phyloP scores from a whole-genome alignment of 2,329 filamentous ascomycete genomes.

The Stagonosporopsis cucurbitacearum region DNA sequence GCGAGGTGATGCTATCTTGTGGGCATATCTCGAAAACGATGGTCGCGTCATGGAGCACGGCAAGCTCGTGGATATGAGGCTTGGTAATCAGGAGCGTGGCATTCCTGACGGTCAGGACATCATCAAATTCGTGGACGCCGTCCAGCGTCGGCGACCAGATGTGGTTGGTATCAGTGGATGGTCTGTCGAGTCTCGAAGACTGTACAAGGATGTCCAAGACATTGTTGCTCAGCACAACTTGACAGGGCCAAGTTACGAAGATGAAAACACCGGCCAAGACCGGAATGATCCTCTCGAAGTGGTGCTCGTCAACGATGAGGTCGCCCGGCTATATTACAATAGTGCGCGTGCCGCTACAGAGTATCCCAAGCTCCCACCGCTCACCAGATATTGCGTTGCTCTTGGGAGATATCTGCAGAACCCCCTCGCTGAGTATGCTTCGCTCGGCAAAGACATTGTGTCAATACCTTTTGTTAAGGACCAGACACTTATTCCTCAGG shows the following conservation, averaged over 20 bases:
- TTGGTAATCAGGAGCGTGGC: slow-evolving; percentile 70
- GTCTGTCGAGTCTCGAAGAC: slow-evolving; percentile 81
- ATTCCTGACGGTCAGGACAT: slow-evolving; percentile 69
- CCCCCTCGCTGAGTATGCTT: slow-evolving; percentile 94
- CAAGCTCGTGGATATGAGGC: slow-evolving; percentile 78
- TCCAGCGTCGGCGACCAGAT: slow-evolving; percentile 82
- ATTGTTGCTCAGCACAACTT: slow-evolving; percentile 80
- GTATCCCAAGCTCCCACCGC: slow-evolving; percentile 77
- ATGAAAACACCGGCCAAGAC: slow-evolving; percentile 73
- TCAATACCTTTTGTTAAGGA: slow-evolving; percentile 89
- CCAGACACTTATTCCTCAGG: slow-evolving; percentile 85
- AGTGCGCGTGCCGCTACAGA: slow-evolving; percentile 80
- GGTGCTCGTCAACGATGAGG: slow-evolving; percentile 92
- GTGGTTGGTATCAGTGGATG: slow-evolving; percentile 90
- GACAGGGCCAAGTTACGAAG: slow-evolving; percentile 80
- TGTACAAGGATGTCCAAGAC: slow-evolving; percentile 80
- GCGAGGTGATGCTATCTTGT: slow-evolving; percentile 80
- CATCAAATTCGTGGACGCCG: slow-evolving; percentile 76
- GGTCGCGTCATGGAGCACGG: slow-evolving; percentile 88
- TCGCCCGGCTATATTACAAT: slow-evolving; percentile 94
- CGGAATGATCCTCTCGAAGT: slow-evolving; percentile 83
- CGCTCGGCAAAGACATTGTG: slow-evolving; percentile 83
- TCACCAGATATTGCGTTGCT: slow-evolving; percentile 88
- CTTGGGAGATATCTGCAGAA: slow-evolving; percentile 93
- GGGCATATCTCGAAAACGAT: slow-evolving; percentile 93